Percentiles rank a stretch among this genome's conserved stretches.
Conservation (phyloP, 805 yeast species). For the Kuraishia floccosa region DNA sequence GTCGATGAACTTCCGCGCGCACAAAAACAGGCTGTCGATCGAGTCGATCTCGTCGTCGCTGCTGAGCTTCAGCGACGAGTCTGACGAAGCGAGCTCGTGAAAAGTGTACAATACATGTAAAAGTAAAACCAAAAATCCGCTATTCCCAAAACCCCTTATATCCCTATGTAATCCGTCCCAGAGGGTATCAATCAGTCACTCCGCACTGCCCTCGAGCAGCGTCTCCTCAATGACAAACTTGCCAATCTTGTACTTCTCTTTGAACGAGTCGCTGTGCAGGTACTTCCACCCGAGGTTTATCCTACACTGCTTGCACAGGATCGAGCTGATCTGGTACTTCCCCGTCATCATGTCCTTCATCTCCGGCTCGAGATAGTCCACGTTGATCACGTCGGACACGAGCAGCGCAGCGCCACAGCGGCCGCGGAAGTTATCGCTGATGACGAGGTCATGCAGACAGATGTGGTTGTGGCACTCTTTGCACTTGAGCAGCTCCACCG, state of each 20-base stretch:
- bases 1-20: slow-evolving; percentile 1
- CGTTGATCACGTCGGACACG: slow-evolving; percentile 18
- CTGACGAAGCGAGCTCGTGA: too few relatives aligned
- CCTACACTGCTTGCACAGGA: slow-evolving; percentile 19
- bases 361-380: slow-evolving; percentile 9
- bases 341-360: slow-evolving; percentile 21
- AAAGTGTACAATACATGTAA: not conserved
- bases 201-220: slow-evolving; percentile 9
- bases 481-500: slow-evolving; percentile 10
- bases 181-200: too few relatives aligned
- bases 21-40: slow-evolving; percentile 1
- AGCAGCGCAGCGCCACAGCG: slow-evolving; percentile 20
- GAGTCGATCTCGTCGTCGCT: slow-evolving; percentile 1
- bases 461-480: slow-evolving; percentile 21
- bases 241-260: slow-evolving; percentile 20
- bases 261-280: slow-evolving; percentile 13
- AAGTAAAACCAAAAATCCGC: not conserved
- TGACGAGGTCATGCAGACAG: slow-evolving; percentile 13
- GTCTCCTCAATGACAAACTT: slow-evolving; percentile 20
- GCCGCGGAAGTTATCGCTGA: slow-evolving; percentile 21
- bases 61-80: slow-evolving; percentile 1
- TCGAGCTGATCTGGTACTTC: slow-evolving; percentile 14
- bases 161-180: not conserved
- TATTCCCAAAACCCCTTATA: not conserved
- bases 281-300: slow-evolving; percentile 21